Evolutionary conservation across 2,329 filamentous ascomycete genomes (phyloP), one percentile per base, ranked within the genome.

Genomic region (Karstenula rhodostoma): DNA sequence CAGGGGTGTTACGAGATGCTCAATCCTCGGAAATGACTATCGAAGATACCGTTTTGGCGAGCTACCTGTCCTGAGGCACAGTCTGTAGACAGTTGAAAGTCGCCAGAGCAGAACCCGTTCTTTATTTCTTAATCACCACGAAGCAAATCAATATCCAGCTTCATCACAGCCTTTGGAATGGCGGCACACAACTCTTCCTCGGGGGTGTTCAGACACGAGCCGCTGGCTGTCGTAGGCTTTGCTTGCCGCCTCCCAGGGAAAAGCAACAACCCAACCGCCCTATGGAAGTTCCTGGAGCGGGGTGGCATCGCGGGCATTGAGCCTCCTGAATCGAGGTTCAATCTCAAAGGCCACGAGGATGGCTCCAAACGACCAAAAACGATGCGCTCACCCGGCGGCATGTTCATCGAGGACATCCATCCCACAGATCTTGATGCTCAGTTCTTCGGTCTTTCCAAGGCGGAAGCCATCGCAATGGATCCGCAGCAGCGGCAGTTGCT

Each of bases 341-440:
- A 27, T 23, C 10, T 56, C 10, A 32, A 47, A 8, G 32, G n/a
- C 1, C 60, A 63, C 23, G 53, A 63, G 23, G 60, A 63, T 57
- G 59, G 54, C 32, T 52, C 60, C 1, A 17, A 17, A 13, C 49
- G 29, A 19, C 73, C 74, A 0, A 42, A 62, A 0, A 82, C 79
- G 0, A 77, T 80, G 76, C 52, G 64, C 0, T 68, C 67, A 0
- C 68, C 68, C 0, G 77, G 76, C 1, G 78, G 77, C 33, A 79
- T 79, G 75, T 82, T 82, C 59, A 64, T 82, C 7, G 68, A 73
- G 5, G 68, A 73, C 17, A 58, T 74, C 1, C 74, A 81, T 49
- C 70, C 63, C 0, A 52, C 58, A 5, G 67, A 68, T 4, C 73
- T 80, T 33, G 76, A 80, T 48, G 74, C 76, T 15, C 23, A 15